Conservation (phyloP, 805 yeast species). For the Spathaspora boniae region DNA sequence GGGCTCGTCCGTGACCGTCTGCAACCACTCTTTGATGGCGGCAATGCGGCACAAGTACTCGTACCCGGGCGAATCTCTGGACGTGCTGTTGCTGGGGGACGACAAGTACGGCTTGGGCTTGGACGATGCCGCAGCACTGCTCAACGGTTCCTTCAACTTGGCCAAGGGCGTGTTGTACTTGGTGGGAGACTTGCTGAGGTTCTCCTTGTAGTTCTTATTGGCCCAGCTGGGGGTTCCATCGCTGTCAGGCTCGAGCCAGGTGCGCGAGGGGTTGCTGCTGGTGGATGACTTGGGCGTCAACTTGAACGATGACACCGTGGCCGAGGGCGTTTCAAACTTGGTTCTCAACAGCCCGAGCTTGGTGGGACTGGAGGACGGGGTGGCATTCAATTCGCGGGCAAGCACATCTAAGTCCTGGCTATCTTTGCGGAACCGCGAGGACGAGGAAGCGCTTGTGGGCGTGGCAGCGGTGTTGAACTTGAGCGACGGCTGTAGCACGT, state of each 20-base stretch:
- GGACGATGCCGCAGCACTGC: constrained; percentile 6
- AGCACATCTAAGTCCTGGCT: constrained; percentile 34
- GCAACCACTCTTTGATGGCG: constrained; percentile 83
- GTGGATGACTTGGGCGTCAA: constrained; percentile 23
- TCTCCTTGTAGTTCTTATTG: constrained; percentile 17
- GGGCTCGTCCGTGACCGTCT: constrained; percentile 53
- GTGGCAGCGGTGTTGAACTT: constrained; percentile 20
- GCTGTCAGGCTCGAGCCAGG: constrained; percentile 1
- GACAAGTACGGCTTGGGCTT: constrained; percentile 19
- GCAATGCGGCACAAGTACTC: constrained; percentile 78
- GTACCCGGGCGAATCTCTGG: constrained; percentile 44
- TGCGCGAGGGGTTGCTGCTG: constrained; percentile 12
- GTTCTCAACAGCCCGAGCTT: constrained; percentile 22
- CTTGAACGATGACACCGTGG: constrained; percentile 40
- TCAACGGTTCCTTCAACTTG: constrained; percentile 6
- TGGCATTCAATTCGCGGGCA: constrained; percentile 34
- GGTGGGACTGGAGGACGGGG: constrained; percentile 21
- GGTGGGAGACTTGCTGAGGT: constrained; percentile 14
- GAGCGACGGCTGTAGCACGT: constrained; percentile 27
- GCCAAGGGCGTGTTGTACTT: constrained; percentile 6
- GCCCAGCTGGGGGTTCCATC: constrained; percentile 22
- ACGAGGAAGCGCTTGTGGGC: constrained; percentile 6
- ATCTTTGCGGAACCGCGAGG: too few species aligned
- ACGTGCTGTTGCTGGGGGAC: constrained; percentile 26
- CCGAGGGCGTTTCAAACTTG: constrained; percentile 39